Evolutionary conservation across 805 yeast genomes (phyloP), one percentile per base, ranked within the genome.

Genomic region (Saturnispora kantuleensis): DNA sequence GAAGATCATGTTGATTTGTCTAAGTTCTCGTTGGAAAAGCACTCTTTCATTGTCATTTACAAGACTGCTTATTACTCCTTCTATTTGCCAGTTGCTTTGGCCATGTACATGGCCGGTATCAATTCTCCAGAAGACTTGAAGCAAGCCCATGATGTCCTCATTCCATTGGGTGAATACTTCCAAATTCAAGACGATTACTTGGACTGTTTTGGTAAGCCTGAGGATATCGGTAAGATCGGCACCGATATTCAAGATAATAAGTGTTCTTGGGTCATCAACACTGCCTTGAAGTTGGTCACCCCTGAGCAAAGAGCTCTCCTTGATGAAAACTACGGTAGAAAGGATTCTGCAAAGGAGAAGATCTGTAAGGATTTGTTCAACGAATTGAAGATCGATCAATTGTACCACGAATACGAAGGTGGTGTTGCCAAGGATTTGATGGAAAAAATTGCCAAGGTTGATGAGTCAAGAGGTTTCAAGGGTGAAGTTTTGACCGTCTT

Each of bases 161-260:
- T 93, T 52, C 97, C 97, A 46, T 76, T 93, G 54, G 99, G 99
- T 48, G 97, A 93, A 66, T 93, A 93, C 65, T 93, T 93, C 81
- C 99, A 93, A 71, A 86, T 93, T 55, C 98, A 93, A 70, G 99
- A 93, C 63, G 99, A 93, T 65, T 93, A 74, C 70, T 76, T 93
- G 53, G 99, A 93, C 67, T 86, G 96, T 66, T 93, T 86, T 60
- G 99, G 98, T 53, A 87, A 90, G 56, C 96, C 98, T 36, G 94
- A 85, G 61, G 87, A 90, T 59, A 93, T 89, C 60, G 99, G 99
- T 51, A 93, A 93, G 73, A 87, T 93, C 55, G 99, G 99, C 55
- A 93, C 98, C 48, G 99, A 93, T 64, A 93, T 93, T 60, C 84
- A 84, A 69, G 99, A 93, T 68, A 93, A 93, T 77, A 93, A 93